These are phyloP conservation scores for Capsicum rhomboideum DNA, from an alignment of 257 asterid genomes.

Conservation along the genomic window DNA sequence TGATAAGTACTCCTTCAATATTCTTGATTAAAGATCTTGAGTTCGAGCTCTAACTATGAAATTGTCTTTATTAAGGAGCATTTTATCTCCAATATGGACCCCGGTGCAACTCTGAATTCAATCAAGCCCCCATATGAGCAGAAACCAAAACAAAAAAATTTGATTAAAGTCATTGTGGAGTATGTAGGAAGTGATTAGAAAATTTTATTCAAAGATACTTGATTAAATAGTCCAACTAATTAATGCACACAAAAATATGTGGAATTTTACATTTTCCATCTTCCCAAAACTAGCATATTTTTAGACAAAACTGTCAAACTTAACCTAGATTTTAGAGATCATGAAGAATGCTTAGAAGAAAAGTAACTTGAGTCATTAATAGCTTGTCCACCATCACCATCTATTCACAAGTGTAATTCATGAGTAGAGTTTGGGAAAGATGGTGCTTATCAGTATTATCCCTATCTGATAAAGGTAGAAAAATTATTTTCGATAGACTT, in stretches of 20 bases:
- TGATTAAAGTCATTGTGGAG: neutral
- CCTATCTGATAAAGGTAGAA: too few species aligned
- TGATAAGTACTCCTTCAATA: neutral
- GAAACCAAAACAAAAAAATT: neutral
- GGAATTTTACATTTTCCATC: neutral
- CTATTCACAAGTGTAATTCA: neutral
- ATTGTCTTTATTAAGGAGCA: fast-evolving
- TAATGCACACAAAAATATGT: neutral
- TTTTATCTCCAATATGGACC: neutral
- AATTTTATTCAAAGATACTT: neutral
- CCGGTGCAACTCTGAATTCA: neutral
- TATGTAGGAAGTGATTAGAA: neutral
- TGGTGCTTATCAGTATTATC: too few species aligned
- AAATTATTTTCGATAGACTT: too few species aligned
- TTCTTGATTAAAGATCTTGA: fast-evolving
- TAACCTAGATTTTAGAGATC: neutral
- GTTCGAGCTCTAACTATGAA: fast-evolving
- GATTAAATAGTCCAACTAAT: neutral
- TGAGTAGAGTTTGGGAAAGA: too few species aligned
- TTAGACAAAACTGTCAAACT: neutral
- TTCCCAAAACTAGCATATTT: neutral
- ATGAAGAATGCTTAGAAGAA: neutral
- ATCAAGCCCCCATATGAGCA: too few species aligned
- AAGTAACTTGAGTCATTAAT: neutral
- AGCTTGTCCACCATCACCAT: neutral